A percentile compares a stretch with the other conserved stretches of the same genome.
Conservation (phyloP, 768 basidiomycete species). For the Scleroderma citrinum region DNA sequence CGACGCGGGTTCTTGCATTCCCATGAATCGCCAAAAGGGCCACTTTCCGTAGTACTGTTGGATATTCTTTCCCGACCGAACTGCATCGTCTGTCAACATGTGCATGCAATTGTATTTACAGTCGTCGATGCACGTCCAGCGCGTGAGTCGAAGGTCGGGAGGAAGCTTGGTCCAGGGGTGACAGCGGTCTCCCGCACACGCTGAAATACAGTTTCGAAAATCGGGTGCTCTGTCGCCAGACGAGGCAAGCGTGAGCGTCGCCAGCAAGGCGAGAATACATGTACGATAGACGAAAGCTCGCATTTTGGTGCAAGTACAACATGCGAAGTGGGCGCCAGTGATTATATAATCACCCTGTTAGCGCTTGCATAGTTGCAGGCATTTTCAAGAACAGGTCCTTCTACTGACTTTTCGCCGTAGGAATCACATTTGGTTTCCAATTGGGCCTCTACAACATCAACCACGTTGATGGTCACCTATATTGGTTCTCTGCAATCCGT, state of each 20-base stretch:
- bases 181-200: conserved; percentile 28
- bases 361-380: no score
- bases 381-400: no score
- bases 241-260: conserved; percentile 12
- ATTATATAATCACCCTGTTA: neutral
- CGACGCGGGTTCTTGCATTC: conserved; percentile 92
- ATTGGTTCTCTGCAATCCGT: no score
- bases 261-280: conserved; percentile 13
- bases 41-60: conserved; percentile 95
- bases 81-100: conserved; percentile 53
- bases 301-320: conserved; percentile 1
- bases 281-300: conserved; percentile 7
- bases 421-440: no score
- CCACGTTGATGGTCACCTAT: no score
- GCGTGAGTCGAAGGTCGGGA: conserved; percentile 55
- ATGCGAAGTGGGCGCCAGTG: neutral
- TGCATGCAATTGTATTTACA: conserved; percentile 93
- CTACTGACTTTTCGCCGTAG: no score
- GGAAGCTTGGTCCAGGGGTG: conserved; percentile 36
- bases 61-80: conserved; percentile 36
- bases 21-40: conserved; percentile 87
- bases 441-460: no score
- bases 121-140: conserved; percentile 86
- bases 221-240: conserved; percentile 30
- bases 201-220: conserved; percentile 34